These are phyloP conservation scores for Botrytis cinerea DNA, from an alignment of 2,329 filamentous ascomycete genomes.

Conservation along the genomic window DNA sequence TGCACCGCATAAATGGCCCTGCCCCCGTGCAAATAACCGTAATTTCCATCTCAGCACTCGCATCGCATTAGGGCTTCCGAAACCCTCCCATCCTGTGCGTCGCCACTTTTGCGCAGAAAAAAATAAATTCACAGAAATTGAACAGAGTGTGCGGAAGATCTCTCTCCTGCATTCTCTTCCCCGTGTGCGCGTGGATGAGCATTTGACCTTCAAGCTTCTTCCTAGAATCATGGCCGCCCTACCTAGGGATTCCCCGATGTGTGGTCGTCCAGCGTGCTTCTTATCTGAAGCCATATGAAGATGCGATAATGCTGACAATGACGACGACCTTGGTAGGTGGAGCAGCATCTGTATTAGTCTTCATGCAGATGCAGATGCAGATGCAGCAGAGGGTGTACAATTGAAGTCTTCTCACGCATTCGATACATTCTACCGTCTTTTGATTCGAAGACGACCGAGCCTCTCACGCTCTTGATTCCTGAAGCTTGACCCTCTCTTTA, in stretches of 20 bases:
- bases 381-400: background rate
- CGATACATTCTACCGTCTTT: background rate
- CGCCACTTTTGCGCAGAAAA: background rate
- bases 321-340: background rate
- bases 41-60: too few species aligned
- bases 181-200: background rate
- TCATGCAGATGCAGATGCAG: background rate
- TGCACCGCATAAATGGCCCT: too few species aligned
- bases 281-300: slow-evolving; percentile 1
- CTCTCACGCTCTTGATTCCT: background rate
- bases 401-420: background rate
- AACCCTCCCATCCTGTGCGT: too few species aligned
- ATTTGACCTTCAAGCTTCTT: background rate
- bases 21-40: too few species aligned
- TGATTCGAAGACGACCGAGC: slow-evolving; percentile 16
- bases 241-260: background rate
- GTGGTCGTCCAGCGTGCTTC: background rate
- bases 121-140: too few species aligned
- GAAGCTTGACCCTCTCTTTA: slow-evolving; percentile 3
- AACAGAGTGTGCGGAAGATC: background rate
- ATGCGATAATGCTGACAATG: background rate
- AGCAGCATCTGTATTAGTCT: background rate
- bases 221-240: background rate
- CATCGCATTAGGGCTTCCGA: too few species aligned
- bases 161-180: too few species aligned